A percentile compares a stretch with the other conserved stretches of the same genome.
phyloP scores from a whole-genome alignment of 495 filamentous ascomycete genomes.

The Annulohypoxylon stygium region DNA sequence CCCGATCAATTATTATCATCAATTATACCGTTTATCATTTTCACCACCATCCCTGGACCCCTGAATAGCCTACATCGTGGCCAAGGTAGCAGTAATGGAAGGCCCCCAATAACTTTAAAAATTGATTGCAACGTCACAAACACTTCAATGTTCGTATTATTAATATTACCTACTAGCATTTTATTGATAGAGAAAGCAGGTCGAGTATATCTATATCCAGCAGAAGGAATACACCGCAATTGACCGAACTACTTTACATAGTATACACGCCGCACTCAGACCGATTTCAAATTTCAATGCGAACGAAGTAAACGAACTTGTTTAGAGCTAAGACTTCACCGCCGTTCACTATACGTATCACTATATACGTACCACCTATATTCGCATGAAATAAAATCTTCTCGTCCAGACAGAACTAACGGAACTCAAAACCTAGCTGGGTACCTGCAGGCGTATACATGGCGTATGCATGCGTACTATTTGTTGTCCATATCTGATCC shows the following conservation, averaged over 20 bases:
- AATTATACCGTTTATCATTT: background rate
- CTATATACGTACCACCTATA: constrained; percentile 4
- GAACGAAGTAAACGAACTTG: constrained; percentile 8
- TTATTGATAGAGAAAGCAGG: constrained; percentile 22
- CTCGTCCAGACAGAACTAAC: constrained; percentile 1
- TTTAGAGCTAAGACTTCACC: constrained; percentile 39
- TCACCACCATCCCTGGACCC: constrained; percentile 41
- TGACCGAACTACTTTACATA: constrained; percentile 21
- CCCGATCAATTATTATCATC: constrained; percentile 28
- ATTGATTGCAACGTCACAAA: constrained; percentile 31
- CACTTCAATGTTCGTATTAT: constrained; percentile 19
- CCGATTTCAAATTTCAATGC: constrained; percentile 6
- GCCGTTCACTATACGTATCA: constrained; percentile 32
- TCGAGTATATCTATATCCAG: constrained; percentile 16
- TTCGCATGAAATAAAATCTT: constrained; percentile 12
- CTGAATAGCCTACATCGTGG: constrained; percentile 21
- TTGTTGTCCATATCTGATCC: constrained; percentile 9
- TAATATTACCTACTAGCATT: background rate
- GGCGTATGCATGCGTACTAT: constrained; percentile 10
- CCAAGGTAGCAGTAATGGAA: constrained; percentile 25
- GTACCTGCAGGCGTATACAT: constrained; percentile 11
- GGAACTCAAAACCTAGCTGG: background rate
- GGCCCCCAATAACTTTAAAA: constrained; percentile 21
- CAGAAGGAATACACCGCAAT: constrained; percentile 43
- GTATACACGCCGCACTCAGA: constrained; percentile 19